Evolutionary conservation across 2,329 filamentous ascomycete genomes (phyloP).

Genomic region (Cytospora chrysosperma): DNA sequence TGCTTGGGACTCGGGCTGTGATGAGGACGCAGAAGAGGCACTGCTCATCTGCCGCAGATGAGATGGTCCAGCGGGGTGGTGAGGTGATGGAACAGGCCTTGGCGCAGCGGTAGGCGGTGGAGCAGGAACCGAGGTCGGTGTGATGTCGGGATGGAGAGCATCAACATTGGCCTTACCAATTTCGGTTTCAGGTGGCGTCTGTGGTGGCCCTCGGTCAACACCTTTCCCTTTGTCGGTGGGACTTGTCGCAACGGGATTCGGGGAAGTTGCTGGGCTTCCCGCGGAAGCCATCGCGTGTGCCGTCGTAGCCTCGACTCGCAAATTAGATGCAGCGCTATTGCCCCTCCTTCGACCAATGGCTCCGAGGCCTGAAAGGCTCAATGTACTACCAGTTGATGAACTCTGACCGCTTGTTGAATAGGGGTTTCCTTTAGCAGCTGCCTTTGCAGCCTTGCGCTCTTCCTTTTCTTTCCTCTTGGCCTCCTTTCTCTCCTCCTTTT

Average conservation of each 20-base stretch:
- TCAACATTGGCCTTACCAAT: constrained; percentile 23
- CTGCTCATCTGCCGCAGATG: constrained; percentile 83
- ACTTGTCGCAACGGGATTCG: constrained; percentile 26
- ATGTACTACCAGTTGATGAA: constrained; percentile 61
- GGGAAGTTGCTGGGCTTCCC: constrained; percentile 34
- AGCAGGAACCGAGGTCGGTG: constrained; percentile 22
- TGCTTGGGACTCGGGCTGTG: constrained; percentile 64
- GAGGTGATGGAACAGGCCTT: constrained; percentile 46
- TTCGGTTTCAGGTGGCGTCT: constrained; percentile 29
- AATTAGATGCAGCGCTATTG: constrained; percentile 59
- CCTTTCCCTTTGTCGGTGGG: constrained; percentile 62
- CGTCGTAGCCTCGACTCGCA: constrained; percentile 55
- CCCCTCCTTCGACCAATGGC: constrained; percentile 55
- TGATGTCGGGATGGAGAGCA: constrained; percentile 27
- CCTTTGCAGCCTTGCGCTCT: constrained; percentile 74
- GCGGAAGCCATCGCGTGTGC: constrained; percentile 43
- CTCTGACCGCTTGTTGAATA: constrained; percentile 41
- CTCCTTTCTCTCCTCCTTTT: constrained; percentile 78
- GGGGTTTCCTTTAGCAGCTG: constrained; percentile 46
- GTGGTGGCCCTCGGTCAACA: constrained; percentile 53
- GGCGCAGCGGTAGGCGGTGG: constrained; percentile 37
- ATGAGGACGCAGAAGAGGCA: constrained; percentile 80
- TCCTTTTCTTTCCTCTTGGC: constrained; percentile 84
- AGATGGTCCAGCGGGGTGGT: constrained; percentile 60
- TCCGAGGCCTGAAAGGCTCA: constrained; percentile 61